Evolutionary conservation across 208 protist species (phyloP).

Genomic region (Trypanosoma lewisi): DNA sequence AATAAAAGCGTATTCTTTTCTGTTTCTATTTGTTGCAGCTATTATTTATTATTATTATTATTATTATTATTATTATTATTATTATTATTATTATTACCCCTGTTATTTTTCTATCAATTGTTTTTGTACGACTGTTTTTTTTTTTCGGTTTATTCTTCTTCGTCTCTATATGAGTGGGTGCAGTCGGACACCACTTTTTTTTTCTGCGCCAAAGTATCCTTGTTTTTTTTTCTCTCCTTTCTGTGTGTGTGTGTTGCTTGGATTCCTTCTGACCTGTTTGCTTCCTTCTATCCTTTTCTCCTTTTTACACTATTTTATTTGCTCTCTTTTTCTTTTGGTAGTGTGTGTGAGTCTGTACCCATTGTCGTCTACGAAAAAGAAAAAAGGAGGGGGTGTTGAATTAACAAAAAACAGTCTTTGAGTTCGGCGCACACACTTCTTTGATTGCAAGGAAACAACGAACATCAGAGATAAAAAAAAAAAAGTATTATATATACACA

Average conservation of each 20-base stretch:
- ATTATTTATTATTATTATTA: no score
- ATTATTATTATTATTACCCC: background rate
- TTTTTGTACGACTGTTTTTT: background rate
- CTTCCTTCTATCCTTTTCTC: slow-evolving; percentile 5
- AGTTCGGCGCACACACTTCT: no score
- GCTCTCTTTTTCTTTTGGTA: background rate
- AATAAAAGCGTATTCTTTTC: no score
- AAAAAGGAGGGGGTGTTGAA: no score
- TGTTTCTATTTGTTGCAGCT: no score
- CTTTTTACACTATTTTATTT: slow-evolving; percentile 15
- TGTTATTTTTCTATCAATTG: background rate
- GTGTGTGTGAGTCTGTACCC: background rate
- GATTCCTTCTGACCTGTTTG: slow-evolving; percentile 8
- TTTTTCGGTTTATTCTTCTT: background rate
- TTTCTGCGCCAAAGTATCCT: background rate
- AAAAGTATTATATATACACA: no score
- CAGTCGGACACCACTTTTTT: slow-evolving; percentile 3
- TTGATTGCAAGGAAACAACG: no score
- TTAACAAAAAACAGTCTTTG: no score
- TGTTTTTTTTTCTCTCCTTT: no score
- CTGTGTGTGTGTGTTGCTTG: slow-evolving; percentile 15
- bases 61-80: background rate
- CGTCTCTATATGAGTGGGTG: background rate
- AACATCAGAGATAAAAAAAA: no score
- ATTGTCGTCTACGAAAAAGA: slow-evolving; percentile 2